phyloP scores from a whole-genome alignment of 352 stramenopile genomes.

The Elongisporangium prolatum region DNA sequence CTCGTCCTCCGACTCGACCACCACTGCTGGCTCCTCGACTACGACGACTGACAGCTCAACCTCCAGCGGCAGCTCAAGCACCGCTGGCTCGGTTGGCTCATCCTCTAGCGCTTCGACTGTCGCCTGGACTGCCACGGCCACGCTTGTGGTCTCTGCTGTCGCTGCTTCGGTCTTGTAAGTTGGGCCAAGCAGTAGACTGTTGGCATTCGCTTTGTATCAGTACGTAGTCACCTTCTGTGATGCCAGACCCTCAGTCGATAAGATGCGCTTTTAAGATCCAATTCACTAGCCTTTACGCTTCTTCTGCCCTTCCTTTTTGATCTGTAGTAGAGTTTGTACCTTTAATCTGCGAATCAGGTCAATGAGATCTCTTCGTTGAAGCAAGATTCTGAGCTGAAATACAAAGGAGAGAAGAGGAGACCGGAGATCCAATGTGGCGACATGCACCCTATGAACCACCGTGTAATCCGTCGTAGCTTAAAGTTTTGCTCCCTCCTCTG shows the following conservation, averaged over 20 bases:
- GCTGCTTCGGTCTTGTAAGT: slow-evolving; percentile 19
- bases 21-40: slow-evolving; percentile 1
- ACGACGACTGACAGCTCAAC: slow-evolving; percentile 4
- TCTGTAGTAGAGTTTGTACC: not conserved
- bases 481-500: not conserved
- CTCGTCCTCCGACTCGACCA: slow-evolving; percentile 2
- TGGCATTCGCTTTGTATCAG: not conserved
- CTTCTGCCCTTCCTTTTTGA: not conserved
- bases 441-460: not conserved
- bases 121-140: slow-evolving; percentile 3
- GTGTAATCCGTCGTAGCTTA: not conserved
- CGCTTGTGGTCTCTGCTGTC: slow-evolving; percentile 10
- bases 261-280: not conserved
- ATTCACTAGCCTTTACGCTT: not conserved
- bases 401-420: not conserved
- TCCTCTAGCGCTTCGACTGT: not conserved
- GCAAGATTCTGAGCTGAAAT: not conserved
- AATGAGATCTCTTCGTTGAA: not conserved
- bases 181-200: not conserved
- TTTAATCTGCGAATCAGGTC: not conserved
- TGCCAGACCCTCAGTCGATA: not conserved
- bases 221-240: not conserved
- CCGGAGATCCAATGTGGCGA: not conserved
- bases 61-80: slow-evolving; percentile 9
- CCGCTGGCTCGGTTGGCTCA: not conserved